Evolutionary conservation across 1,284 basidiomycete genomes (phyloP).

Genomic region (Xerocomus amazonicus): DNA sequence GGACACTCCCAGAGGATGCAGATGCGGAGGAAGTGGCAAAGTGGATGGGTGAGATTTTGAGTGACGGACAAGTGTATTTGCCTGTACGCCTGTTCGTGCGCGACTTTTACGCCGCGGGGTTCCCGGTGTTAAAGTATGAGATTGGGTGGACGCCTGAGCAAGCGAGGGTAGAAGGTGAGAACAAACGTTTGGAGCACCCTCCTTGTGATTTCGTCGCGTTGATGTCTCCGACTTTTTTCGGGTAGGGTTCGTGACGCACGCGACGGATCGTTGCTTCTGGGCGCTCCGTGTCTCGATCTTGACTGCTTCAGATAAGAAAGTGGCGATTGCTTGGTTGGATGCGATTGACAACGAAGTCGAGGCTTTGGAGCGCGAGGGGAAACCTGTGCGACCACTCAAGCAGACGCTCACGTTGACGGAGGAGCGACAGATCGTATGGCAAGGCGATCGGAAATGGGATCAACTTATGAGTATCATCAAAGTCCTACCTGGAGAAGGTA

Average conservation of each 20-base stretch:
- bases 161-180: conserved; percentile 48
- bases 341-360: conserved; percentile 41
- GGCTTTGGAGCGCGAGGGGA: conserved; percentile 41
- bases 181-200: too few species aligned
- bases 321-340: conserved; percentile 35
- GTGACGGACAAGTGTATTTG: conserved; percentile 67
- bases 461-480: conserved; percentile 37
- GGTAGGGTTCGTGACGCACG: conserved; percentile 67
- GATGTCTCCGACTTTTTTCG: too few species aligned
- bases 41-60: conserved; percentile 53
- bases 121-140: conserved; percentile 64
- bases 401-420: conserved; percentile 48
- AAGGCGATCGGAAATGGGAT: conserved; percentile 49
- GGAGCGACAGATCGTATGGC: conserved; percentile 54
- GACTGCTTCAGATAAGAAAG: conserved; percentile 12
- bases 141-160: conserved; percentile 69
- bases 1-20: conserved; percentile 36
- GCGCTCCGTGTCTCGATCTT: conserved; percentile 36
- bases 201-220: too few species aligned
- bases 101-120: conserved; percentile 51
- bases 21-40: conserved; percentile 30
- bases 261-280: conserved; percentile 53
- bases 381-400: conserved; percentile 31
- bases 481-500: conserved; percentile 31
- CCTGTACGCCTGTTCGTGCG: conserved; percentile 60